Evolutionary conservation across 2,329 filamentous ascomycete genomes (phyloP).

Genomic region (Pseudogymnoascus sp.): DNA sequence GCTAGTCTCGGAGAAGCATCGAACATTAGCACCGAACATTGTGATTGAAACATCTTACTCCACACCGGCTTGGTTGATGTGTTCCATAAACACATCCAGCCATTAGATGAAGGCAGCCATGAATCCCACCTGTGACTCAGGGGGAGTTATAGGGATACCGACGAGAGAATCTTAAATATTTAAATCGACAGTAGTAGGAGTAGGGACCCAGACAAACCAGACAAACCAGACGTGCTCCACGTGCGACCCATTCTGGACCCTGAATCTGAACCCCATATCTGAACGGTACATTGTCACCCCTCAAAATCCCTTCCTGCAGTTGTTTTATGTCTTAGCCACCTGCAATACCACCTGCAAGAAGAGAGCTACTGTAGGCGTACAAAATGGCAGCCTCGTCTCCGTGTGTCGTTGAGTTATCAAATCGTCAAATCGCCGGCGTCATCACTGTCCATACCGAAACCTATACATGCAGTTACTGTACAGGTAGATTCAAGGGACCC

Average conservation of each 20-base stretch:
- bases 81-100: too few relatives aligned
- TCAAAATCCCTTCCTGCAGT: neutral
- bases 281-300: neutral
- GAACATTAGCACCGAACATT: neutral
- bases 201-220: too few relatives aligned
- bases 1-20: neutral
- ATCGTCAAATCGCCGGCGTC: neutral
- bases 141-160: too few relatives aligned
- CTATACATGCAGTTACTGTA: too few relatives aligned
- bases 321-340: neutral
- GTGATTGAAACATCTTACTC: constrained; percentile 32
- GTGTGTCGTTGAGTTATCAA: neutral
- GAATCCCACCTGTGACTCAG: too few relatives aligned
- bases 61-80: too few relatives aligned
- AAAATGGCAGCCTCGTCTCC: neutral
- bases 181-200: neutral
- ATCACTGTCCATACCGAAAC: neutral
- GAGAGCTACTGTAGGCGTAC: neutral
- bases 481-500: neutral
- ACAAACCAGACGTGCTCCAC: too few relatives aligned
- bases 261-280: neutral
- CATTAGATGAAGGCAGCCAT: too few relatives aligned
- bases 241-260: neutral
- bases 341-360: neutral
- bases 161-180: too few relatives aligned